Conservation (phyloP, 139 green algal species). For the Chlamydomonas sp. region DNA sequence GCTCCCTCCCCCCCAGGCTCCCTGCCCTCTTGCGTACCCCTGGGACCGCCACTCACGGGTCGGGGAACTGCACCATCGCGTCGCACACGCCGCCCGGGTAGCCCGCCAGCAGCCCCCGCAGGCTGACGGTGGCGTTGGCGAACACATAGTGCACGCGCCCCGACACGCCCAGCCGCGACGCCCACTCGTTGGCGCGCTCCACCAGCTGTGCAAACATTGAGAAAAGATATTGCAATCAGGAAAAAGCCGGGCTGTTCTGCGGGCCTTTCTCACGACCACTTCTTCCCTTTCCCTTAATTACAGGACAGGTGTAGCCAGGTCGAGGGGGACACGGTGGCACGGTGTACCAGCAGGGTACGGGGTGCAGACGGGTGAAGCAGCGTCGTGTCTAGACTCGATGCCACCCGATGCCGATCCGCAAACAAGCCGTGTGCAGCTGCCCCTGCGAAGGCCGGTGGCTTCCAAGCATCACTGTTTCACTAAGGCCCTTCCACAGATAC, state of each 20-base stretch:
- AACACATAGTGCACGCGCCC: slow-evolving; percentile 70
- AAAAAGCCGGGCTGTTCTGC: neutral
- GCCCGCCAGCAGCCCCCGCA: slow-evolving; percentile 64
- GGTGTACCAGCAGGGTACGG: too few species aligned
- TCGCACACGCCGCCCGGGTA: slow-evolving; percentile 76
- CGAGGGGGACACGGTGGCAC: too few species aligned
- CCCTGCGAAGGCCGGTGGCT: too few species aligned
- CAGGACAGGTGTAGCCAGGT: too few species aligned
- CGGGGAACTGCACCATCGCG: slow-evolving; percentile 84
- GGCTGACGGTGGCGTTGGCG: slow-evolving; percentile 85
- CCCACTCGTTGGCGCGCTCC: slow-evolving; percentile 82
- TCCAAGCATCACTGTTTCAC: too few species aligned
- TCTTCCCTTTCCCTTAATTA: neutral
- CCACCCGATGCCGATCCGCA: too few species aligned
- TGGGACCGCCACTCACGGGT: slow-evolving; percentile 58
- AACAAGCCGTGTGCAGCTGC: too few species aligned
- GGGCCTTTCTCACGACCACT: neutral
- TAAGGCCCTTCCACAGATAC: too few species aligned
- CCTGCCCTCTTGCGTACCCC: too few species aligned
- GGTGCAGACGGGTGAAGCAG: too few species aligned
- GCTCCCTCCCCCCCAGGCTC: too few species aligned
- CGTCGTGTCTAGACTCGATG: too few species aligned
- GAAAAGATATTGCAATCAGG: neutral
- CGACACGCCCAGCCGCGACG: slow-evolving; percentile 50
- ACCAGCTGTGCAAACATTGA: slow-evolving; percentile 61